phyloP scores from a whole-genome alignment of 1,284 basidiomycete species.

The Athelia psychrophila region DNA sequence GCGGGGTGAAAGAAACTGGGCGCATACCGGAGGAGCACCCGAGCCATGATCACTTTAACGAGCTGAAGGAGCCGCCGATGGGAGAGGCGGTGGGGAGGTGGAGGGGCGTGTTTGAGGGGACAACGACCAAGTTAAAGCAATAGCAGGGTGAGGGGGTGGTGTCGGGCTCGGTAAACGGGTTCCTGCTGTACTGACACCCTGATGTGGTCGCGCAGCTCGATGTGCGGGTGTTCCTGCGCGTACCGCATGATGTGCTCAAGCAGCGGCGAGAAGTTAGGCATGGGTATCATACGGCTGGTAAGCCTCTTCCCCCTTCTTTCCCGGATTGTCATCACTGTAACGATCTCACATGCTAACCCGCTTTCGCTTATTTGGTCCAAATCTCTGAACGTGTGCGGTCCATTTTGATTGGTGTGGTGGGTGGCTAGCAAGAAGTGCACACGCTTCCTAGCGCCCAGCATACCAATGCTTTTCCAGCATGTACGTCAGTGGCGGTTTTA shows the following conservation, averaged over 20 bases:
- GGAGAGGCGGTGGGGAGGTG: conserved; percentile 35
- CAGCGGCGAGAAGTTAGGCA: conserved; percentile 76
- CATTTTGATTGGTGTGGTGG: too few relatives aligned
- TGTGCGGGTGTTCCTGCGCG: conserved; percentile 80
- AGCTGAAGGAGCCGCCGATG: conserved; percentile 68
- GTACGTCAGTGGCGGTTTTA: too few relatives aligned
- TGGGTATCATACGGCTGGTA: conserved; percentile 90
- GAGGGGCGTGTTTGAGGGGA: conserved; percentile 41
- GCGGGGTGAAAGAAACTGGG: conserved; percentile 58
- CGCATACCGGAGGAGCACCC: conserved; percentile 63
- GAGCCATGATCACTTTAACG: conserved; percentile 86
- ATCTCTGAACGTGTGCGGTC: too few relatives aligned
- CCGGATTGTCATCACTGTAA: too few relatives aligned
- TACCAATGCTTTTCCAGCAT: too few relatives aligned
- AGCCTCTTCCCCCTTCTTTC: conserved; percentile 22
- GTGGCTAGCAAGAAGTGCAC: too few relatives aligned
- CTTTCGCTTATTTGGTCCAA: too few relatives aligned
- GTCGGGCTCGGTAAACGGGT: conserved; percentile 93
- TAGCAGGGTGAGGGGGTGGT: conserved; percentile 47
- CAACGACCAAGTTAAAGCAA: conserved; percentile 41
- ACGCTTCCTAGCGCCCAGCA: too few relatives aligned
- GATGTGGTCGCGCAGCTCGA: conserved; percentile 75
- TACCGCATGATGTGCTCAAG: conserved; percentile 74
- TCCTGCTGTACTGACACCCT: conserved; percentile 88
- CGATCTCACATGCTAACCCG: conserved; percentile 15